phyloP scores from a whole-genome alignment of 2,329 filamentous ascomycete species.

The Fusarium sp. region DNA sequence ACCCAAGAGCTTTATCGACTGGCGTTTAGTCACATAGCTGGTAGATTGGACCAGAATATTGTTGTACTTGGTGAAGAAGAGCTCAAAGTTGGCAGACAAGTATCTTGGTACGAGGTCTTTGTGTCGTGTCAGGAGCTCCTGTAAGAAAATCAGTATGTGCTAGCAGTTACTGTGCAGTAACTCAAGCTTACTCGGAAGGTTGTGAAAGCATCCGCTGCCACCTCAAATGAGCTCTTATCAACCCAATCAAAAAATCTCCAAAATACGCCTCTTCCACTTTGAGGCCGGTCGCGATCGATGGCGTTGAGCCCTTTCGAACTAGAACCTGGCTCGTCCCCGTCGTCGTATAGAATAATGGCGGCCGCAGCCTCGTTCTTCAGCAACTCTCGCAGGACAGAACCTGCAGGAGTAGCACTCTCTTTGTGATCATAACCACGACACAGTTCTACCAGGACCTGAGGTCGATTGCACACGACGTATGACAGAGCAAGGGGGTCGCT shows the following conservation, averaged over 20 bases:
- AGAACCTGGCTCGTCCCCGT: constrained; percentile 78
- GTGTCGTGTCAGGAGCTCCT: constrained; percentile 95
- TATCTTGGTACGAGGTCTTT: constrained; percentile 92
- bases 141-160: constrained; percentile 24
- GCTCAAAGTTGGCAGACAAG: constrained; percentile 87
- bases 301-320: constrained; percentile 80
- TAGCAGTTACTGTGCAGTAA: not conserved
- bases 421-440: constrained; percentile 91
- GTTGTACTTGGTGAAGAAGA: constrained; percentile 95
- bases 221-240: constrained; percentile 94
- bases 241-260: constrained; percentile 99
- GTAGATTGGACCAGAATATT: constrained; percentile 87
- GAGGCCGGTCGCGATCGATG: constrained; percentile 80
- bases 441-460: constrained; percentile 87
- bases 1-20: constrained; percentile 96
- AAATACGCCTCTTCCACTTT: constrained; percentile 87
- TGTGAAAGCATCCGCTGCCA: constrained; percentile 96
- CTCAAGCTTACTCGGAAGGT: constrained; percentile 82
- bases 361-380: constrained; percentile 91
- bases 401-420: constrained; percentile 92
- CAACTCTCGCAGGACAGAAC: constrained; percentile 88
- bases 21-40: constrained; percentile 97
- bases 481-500: constrained; percentile 86
- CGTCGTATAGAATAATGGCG: constrained; percentile 92
- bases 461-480: constrained; percentile 87